These are phyloP conservation scores for Micractinium sp. DNA, from an alignment of 139 green algal species.

Conservation along the genomic window DNA sequence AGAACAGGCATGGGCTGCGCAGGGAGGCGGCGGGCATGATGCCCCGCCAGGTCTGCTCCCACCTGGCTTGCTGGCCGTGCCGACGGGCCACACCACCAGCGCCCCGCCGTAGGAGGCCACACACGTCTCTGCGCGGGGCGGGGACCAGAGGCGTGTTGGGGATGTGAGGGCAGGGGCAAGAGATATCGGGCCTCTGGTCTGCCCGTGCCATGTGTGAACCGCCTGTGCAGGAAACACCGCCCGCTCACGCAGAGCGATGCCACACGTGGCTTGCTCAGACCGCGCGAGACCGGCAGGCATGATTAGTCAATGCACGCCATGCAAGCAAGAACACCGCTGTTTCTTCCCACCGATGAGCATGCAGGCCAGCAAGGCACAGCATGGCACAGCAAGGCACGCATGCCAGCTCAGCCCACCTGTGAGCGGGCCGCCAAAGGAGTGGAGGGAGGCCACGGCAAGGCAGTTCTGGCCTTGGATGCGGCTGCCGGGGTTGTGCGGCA, in stretches of 20 bases:
- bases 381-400: neutral
- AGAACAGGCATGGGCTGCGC: neutral
- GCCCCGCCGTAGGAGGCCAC: conserved; percentile 48
- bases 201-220: too few relatives aligned
- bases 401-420: neutral
- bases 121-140: neutral
- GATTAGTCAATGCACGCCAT: too few relatives aligned
- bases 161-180: too few relatives aligned
- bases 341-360: too few relatives aligned
- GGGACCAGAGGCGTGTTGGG: neutral
- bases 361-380: neutral
- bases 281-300: too few relatives aligned
- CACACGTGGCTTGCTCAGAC: neutral
- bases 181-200: neutral
- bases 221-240: neutral
- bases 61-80: conserved; percentile 36
- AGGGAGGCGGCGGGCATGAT: neutral
- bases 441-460: conserved; percentile 62
- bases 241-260: too few relatives aligned
- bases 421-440: conserved; percentile 63
- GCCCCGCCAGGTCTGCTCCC: neutral
- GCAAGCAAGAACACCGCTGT: too few relatives aligned
- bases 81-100: conserved; percentile 42
- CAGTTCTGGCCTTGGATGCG: conserved; percentile 1
- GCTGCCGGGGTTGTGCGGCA: conserved; percentile 15